phyloP scores from a whole-genome alignment of 352 stramenopile species.

The Globisporangium camurandrum region DNA sequence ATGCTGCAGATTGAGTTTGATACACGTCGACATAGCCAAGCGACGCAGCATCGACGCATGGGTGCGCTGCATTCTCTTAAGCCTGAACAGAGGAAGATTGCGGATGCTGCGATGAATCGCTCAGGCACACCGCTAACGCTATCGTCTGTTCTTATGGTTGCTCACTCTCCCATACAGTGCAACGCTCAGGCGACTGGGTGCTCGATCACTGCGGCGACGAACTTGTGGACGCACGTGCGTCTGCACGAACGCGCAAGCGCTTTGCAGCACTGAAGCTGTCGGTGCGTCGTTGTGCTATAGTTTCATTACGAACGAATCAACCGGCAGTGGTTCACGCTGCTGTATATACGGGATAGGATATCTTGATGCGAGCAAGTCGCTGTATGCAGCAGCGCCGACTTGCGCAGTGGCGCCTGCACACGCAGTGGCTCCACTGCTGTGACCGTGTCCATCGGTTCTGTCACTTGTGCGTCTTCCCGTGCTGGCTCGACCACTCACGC shows the following conservation, averaged over 20 bases:
- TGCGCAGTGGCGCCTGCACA: constrained; percentile 18
- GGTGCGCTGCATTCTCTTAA: too few relatives aligned
- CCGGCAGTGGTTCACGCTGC: too few relatives aligned
- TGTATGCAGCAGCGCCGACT: constrained; percentile 12
- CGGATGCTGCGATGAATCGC: too few relatives aligned
- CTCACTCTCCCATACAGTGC: constrained; percentile 2
- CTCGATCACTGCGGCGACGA: constrained; percentile 45
- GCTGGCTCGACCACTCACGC: neutral
- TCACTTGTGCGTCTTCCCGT: constrained; percentile 21
- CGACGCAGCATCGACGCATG: constrained; percentile 1
- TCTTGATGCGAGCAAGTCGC: constrained; percentile 4
- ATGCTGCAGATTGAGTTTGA: neutral
- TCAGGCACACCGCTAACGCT: neutral
- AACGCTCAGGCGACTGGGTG: constrained; percentile 25
- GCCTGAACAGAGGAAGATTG: too few relatives aligned
- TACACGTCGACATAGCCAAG: neutral
- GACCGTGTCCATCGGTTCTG: constrained; percentile 30
- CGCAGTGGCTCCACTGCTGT: constrained; percentile 14
- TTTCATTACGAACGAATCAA: too few relatives aligned
- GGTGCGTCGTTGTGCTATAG: constrained; percentile 14
- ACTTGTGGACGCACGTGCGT: constrained; percentile 17
- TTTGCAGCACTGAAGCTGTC: constrained; percentile 33
- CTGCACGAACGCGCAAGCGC: constrained; percentile 17
- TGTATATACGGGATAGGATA: too few relatives aligned
- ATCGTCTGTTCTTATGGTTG: neutral